These are phyloP conservation scores for Mycocalia duriaeana DNA, from an alignment of 1,284 basidiomycete species.

Conservation along the genomic window DNA sequence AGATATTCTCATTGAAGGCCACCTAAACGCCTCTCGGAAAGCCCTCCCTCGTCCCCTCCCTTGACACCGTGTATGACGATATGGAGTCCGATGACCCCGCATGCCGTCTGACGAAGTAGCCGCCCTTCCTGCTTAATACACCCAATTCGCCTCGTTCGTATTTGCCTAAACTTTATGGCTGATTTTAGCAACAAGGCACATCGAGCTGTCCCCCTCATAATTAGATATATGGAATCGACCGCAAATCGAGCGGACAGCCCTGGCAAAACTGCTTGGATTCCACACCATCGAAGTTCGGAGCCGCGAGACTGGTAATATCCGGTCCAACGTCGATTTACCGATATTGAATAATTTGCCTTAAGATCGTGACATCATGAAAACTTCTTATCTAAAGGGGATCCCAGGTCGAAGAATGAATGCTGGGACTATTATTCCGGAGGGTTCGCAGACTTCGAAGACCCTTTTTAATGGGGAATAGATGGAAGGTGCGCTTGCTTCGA, in stretches of 20 bases:
- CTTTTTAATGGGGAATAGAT: conserved; percentile 82
- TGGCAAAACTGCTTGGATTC: conserved; percentile 76
- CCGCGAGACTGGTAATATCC: conserved; percentile 59
- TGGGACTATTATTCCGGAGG: conserved; percentile 28
- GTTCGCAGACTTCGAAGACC: conserved; percentile 53
- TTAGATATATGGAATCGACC: conserved; percentile 69
- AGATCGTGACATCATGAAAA: conserved; percentile 57
- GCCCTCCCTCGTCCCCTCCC: no score
- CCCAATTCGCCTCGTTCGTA: no score
- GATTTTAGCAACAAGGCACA: conserved; percentile 60
- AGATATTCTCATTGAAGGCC: no score
- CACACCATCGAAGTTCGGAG: conserved; percentile 74
- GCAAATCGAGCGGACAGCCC: conserved; percentile 57
- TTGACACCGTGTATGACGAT: no score
- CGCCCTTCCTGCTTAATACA: no score
- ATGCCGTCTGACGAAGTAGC: no score
- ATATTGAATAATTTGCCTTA: conserved; percentile 84
- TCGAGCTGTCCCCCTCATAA: no score
- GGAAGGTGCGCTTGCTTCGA: conserved; percentile 39
- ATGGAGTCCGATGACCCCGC: no score
- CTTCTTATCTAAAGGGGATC: conserved; percentile 79
- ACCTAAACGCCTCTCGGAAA: no score
- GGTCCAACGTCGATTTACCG: conserved; percentile 66
- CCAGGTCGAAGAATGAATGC: conserved; percentile 64
- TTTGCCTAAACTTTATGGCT: conserved; percentile 50